Evolutionary conservation across 169 alveolate genomes (phyloP).

Genomic region (Cryptosporidium tyzzeri): DNA sequence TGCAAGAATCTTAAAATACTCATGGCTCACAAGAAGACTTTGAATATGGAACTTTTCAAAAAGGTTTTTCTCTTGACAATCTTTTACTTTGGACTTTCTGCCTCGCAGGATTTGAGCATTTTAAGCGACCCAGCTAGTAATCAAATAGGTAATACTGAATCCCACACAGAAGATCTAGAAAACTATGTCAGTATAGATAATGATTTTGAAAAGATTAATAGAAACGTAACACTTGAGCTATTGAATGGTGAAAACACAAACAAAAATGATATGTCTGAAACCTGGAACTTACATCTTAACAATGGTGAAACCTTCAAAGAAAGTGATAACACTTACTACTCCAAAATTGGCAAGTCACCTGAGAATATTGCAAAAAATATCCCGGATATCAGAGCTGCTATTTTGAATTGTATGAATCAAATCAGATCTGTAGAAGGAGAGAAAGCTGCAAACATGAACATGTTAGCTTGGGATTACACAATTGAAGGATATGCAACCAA

Average conservation of each 20-base stretch:
- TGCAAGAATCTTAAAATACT: slow-evolving; percentile 8
- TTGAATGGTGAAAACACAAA: not conserved
- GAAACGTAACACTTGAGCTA: slow-evolving; percentile 28
- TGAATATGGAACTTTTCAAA: slow-evolving; percentile 3
- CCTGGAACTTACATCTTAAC: slow-evolving; percentile 47
- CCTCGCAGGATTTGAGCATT: slow-evolving; percentile 18
- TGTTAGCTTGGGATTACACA: slow-evolving; percentile 75
- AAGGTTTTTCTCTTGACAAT: not conserved
- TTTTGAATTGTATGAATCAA: slow-evolving; percentile 50
- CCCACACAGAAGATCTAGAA: slow-evolving; percentile 2
- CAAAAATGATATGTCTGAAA: slow-evolving; percentile 25
- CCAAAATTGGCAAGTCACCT: slow-evolving; percentile 1
- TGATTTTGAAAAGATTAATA: not conserved
- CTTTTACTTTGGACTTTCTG: not conserved
- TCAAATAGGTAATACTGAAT: not conserved
- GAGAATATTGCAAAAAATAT: slow-evolving; percentile 53
- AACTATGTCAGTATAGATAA: slow-evolving; percentile 13
- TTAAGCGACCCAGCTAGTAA: not conserved
- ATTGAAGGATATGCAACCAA: slow-evolving; percentile 73
- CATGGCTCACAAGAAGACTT: not conserved
- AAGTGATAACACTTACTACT: slow-evolving; percentile 12
- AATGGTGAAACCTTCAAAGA: slow-evolving; percentile 33
- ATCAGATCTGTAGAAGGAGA: slow-evolving; percentile 71
- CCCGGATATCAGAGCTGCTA: slow-evolving; percentile 62
- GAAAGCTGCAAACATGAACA: slow-evolving; percentile 73